Conservation (phyloP, 2,329 filamentous ascomycete genomes). For the Aspergillus melleus region DNA sequence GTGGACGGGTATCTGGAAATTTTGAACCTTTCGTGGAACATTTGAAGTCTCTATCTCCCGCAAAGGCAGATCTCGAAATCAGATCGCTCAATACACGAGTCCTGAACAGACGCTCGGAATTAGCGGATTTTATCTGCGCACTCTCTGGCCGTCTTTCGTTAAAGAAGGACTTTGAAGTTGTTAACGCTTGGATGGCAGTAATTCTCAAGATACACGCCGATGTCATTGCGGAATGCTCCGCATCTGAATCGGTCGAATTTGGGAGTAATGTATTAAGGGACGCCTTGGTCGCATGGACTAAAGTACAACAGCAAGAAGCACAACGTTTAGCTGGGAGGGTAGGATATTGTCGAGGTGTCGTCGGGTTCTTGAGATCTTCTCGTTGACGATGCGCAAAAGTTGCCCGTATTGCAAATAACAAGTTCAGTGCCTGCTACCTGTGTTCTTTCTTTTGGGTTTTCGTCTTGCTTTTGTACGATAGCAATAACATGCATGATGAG, state of each 20-base stretch:
- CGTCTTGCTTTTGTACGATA: neutral
- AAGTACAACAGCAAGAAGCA: conserved; percentile 69
- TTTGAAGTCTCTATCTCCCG: conserved; percentile 77
- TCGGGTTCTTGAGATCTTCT: conserved; percentile 71
- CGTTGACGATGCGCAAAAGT: conserved; percentile 30
- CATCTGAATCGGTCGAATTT: conserved; percentile 45
- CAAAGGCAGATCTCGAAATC: conserved; percentile 86
- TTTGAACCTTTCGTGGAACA: conserved; percentile 72
- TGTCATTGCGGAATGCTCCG: conserved; percentile 48
- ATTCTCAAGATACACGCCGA: conserved; percentile 79
- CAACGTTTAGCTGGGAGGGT: conserved; percentile 72
- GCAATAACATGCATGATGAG: neutral
- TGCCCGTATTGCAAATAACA: neutral
- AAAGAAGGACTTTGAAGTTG: conserved; percentile 84
- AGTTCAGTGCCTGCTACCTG: neutral
- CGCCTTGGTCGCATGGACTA: conserved; percentile 68
- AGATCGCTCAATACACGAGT: conserved; percentile 65
- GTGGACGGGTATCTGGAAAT: conserved; percentile 52
- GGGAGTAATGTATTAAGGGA: conserved; percentile 50
- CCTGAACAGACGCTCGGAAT: conserved; percentile 60
- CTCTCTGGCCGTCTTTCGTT: conserved; percentile 68
- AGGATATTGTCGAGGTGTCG: conserved; percentile 83
- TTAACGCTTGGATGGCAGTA: conserved; percentile 96
- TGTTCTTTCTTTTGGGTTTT: neutral
- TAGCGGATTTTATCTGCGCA: conserved; percentile 77